phyloP scores from a whole-genome alignment of 768 basidiomycete species.

The Leccinum rimulosum region DNA sequence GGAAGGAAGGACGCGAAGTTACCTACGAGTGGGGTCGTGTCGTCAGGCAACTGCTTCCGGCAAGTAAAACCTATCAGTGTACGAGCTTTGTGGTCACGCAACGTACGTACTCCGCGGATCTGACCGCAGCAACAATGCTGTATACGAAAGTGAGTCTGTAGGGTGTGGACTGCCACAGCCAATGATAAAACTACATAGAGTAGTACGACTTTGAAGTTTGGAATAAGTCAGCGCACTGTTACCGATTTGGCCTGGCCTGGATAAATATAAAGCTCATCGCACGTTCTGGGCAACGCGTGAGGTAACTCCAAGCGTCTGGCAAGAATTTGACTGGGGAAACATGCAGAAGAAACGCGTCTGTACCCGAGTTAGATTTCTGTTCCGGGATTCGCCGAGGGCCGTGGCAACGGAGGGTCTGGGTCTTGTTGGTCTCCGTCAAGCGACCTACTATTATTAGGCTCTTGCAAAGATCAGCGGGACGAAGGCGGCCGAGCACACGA shows the following conservation, averaged over 20 bases:
- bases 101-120: conserved; percentile 21
- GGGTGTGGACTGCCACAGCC: conserved; percentile 10
- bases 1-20: conserved; percentile 11
- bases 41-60: conserved; percentile 4
- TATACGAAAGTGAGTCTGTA: conserved; percentile 7
- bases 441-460: conserved; percentile 9
- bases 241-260: not conserved
- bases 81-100: not conserved
- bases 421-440: not conserved
- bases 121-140: conserved; percentile 11
- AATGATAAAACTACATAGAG: not conserved
- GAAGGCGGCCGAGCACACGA: conserved; percentile 6
- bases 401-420: not conserved
- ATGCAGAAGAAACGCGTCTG: not conserved
- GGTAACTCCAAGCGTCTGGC: conserved; percentile 1
- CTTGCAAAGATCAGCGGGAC: conserved; percentile 15
- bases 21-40: conserved; percentile 1
- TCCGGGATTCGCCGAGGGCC: conserved; percentile 20
- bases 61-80: conserved; percentile 8
- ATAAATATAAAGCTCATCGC: not conserved
- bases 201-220: conserved; percentile 2
- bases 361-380: not conserved
- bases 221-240: conserved; percentile 12
- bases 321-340: not conserved
- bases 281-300: conserved; percentile 5